These are phyloP conservation scores for Lactarius hengduanensis DNA, from an alignment of 768 basidiomycete genomes.

Conservation along the genomic window DNA sequence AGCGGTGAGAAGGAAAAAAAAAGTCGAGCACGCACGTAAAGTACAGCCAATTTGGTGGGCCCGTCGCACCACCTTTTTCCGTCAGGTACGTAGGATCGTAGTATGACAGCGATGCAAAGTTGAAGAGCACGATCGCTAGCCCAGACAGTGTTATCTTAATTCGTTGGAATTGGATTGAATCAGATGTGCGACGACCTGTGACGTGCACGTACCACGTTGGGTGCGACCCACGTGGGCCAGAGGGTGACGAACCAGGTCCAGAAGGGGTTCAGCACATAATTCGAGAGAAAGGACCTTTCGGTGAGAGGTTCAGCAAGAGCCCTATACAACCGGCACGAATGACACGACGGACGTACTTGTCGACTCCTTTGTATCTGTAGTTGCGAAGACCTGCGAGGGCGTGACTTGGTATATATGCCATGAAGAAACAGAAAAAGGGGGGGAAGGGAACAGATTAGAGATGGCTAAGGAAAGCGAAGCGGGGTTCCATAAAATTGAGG, in stretches of 20 bases:
- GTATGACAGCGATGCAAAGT: constrained; percentile 79
- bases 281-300: constrained; percentile 68
- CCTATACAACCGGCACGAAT: background rate
- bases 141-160: constrained; percentile 90
- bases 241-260: constrained; percentile 92
- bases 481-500: background rate
- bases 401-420: constrained; percentile 63
- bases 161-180: background rate
- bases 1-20: background rate
- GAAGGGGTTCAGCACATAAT: constrained; percentile 76
- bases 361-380: constrained; percentile 78
- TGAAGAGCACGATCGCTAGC: constrained; percentile 73
- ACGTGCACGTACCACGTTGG: constrained; percentile 64
- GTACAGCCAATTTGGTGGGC: constrained; percentile 85
- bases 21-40: constrained; percentile 59
- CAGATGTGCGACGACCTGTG: background rate
- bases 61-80: constrained; percentile 57
- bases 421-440: constrained; percentile 29
- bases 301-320: background rate
- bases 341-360: constrained; percentile 55
- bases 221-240: constrained; percentile 82
- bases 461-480: background rate
- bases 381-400: constrained; percentile 74
- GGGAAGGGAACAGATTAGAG: background rate
- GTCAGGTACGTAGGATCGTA: constrained; percentile 79